Evolutionary conservation across 2,329 filamentous ascomycete species (phyloP), one percentile per base, ranked within the genome.

Genomic region (Neonectria hederae): DNA sequence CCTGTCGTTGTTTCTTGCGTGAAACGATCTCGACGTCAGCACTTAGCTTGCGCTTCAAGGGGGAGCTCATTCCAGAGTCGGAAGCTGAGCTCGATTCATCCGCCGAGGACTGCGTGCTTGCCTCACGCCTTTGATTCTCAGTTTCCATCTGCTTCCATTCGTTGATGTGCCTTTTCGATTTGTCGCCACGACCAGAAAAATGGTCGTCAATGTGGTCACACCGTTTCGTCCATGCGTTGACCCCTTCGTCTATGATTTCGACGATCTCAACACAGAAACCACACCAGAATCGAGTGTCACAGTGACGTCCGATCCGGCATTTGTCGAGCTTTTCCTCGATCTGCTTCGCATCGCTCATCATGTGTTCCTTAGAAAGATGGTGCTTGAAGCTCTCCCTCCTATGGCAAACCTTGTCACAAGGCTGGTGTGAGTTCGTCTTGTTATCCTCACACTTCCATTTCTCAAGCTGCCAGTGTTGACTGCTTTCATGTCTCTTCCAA

Each of bases 401-500:
- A 68, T 87, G 83, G 73, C 86, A 90, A 14, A 89, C 79, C 65
- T 84, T 86, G 9, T 81, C 84, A 71, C 92, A 96, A 3, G 68
- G 66, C 2, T 77, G 69, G 11, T 26, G 21, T 5, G 64, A 59
- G 30, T 46, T 24, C 26, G 67, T 7, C 46, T 65, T 68, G 28
- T 17, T 51, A 51, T 84, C 77, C 30, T 86, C 82, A 74, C 94
- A 97, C 30, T 86, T 87, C 89, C 92, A 97, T 52, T 85, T 84
- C 72, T 94, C 90, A 6, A 86, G 77, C 63, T 91, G 87, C 65
- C 87, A 88, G 76, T 97, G 94, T 73, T 95, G 91, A 17, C 87
- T 89, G 68, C 89, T 91, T 74, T 97, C 95, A 73, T 97, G 94
- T 1, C 94, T 88, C 76, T 97, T 97, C 94, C 89, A 97, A 77